Percentiles rank a stretch among this genome's conserved stretches.
Evolutionary conservation across 1,284 basidiomycete genomes (phyloP).

Genomic region (Fomitopsis betulina): DNA sequence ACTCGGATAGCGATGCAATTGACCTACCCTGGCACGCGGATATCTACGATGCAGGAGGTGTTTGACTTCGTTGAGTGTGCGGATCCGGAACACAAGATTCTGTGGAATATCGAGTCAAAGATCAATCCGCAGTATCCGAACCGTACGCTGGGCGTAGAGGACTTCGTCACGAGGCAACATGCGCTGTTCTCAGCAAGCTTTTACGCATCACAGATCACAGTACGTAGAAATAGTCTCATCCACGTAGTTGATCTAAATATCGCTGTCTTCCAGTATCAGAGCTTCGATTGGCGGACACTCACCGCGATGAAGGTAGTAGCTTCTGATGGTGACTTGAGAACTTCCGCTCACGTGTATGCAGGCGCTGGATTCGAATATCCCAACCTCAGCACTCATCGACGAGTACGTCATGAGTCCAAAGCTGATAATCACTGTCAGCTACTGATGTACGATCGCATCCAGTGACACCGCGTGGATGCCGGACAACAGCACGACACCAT

Average conservation of each 20-base stretch:
- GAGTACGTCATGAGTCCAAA: constrained; percentile 34
- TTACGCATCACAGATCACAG: constrained; percentile 58
- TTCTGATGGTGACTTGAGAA: no score
- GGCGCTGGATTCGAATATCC: constrained; percentile 42
- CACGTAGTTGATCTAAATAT: neutral
- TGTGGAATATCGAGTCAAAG: constrained; percentile 81
- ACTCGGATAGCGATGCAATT: constrained; percentile 49
- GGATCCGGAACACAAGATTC: constrained; percentile 52
- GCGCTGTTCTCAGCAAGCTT: constrained; percentile 50
- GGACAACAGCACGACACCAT: constrained; percentile 42
- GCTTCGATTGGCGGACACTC: constrained; percentile 75
- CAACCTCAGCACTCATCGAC: constrained; percentile 57
- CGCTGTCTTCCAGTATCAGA: constrained; percentile 52
- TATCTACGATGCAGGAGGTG: constrained; percentile 69
- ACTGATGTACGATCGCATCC: neutral
- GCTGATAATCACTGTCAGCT: neutral
- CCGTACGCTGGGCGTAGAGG: constrained; percentile 53
- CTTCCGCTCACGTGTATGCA: neutral
- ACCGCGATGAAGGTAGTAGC: constrained; percentile 56
- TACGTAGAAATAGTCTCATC: constrained; percentile 26
- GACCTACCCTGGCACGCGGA: constrained; percentile 59
- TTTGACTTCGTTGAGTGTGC: constrained; percentile 74
- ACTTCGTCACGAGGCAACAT: constrained; percentile 65
- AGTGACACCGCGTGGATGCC: constrained; percentile 39
- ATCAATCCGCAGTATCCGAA: constrained; percentile 56